phyloP scores from a whole-genome alignment of 768 basidiomycete species.

The Macrolepiota albuminosa region DNA sequence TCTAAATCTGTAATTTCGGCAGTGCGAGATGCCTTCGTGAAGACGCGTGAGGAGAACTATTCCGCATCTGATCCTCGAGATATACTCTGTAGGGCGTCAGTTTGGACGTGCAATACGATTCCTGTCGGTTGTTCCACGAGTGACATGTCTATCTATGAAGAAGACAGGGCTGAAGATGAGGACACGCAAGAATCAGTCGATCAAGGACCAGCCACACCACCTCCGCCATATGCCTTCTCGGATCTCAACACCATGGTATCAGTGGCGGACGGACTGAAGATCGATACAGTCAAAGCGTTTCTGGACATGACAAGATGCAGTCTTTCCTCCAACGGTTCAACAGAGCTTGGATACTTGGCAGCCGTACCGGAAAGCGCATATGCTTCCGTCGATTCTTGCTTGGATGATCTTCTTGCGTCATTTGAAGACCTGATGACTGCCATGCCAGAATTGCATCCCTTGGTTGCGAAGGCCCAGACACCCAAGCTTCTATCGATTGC shows the following conservation, averaged over 20 bases:
- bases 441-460: conserved; percentile 11
- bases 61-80: conserved; percentile 11
- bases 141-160: conserved; percentile 1
- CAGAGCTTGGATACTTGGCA: conserved; percentile 9
- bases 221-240: conserved; percentile 13
- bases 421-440: conserved; percentile 16
- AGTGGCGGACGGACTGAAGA: not conserved
- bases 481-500: not conserved
- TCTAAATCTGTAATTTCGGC: conserved; percentile 14
- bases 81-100: conserved; percentile 15
- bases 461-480: not conserved
- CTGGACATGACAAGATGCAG: conserved; percentile 1
- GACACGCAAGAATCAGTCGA: conserved; percentile 5
- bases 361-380: not conserved
- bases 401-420: conserved; percentile 18
- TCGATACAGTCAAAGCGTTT: not conserved
- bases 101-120: conserved; percentile 13
- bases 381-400: conserved; percentile 10
- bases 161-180: conserved; percentile 11
- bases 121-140: not conserved
- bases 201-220: conserved; percentile 8
- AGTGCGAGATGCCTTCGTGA: conserved; percentile 12
- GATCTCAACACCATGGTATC: not conserved
- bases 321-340: conserved; percentile 1
- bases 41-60: conserved; percentile 6